Base-by-base conservation (phyloP, 2,329 filamentous ascomycete species). In the Tolypocladium endophyticum region DNA sequence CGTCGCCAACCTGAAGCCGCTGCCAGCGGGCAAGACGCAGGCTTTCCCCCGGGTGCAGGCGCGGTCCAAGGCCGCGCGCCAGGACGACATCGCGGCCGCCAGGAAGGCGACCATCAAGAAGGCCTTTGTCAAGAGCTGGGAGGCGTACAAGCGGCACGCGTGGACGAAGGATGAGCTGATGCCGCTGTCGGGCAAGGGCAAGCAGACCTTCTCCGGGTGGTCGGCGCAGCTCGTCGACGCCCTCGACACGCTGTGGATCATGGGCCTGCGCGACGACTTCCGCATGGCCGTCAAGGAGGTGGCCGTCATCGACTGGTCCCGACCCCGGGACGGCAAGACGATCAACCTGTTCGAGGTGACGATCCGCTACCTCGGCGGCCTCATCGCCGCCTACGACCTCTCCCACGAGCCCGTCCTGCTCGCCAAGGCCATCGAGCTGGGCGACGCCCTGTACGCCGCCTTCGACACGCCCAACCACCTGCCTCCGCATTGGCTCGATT, bases 331-430 rank as follows among this genome's bases (percentile, higher is more conserved):
- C 38, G 66, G 71, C 2, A 73, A 75, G 11, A 45, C 50, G 23
- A 79, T 86, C 64, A 85, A 79, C 58, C 64, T 82, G n/a, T 87
- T 87, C 63, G 85, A 87, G 68, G 86, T 84, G 9, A 86, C 81
- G 35, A 83, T 83, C 63, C 75, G 80, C 35, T 79, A 82, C 63
- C 72, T 83, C 0, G 81, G 81, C 45, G 81, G 80, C 0, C 71
- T 83, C 18, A 67, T 83, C 18, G 72, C 78, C 1, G 80, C 81
- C 1, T 81, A 82, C 62, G 81, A 83, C 60, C 71, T 83, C 52
- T 80, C 78, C 45, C 68, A 70, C 14, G 77, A 81, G 62, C 69
- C 71, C 8, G 69, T 73, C 12, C 71, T 84, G 33, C 73, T 82
- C 25, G 67, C 70, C 56, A 84, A 84, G 68, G 79, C 80, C 0